Conservation (phyloP, 768 basidiomycete genomes). For the Kwoniella newhampshirensis region DNA sequence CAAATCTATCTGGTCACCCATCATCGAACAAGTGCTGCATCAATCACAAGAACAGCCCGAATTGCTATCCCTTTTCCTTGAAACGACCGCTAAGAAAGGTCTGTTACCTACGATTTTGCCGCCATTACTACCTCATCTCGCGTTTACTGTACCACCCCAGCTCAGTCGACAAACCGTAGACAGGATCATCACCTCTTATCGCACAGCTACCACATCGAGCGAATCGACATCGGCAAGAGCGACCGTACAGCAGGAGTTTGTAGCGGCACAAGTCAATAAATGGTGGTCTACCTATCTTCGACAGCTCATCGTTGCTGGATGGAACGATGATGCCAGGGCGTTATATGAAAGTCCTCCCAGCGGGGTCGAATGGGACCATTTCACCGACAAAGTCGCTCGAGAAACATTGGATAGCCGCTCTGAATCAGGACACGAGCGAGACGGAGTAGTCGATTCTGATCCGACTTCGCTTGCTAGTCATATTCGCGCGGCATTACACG, state of each 20-base stretch:
- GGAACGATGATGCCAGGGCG: slow-evolving; percentile 18
- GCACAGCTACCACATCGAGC: slow-evolving; percentile 19
- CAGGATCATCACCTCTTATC: slow-evolving; percentile 12
- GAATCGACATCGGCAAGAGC: slow-evolving; percentile 13
- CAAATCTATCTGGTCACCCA: slow-evolving; percentile 30
- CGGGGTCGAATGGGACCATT: slow-evolving; percentile 16
- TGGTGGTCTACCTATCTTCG: slow-evolving; percentile 30
- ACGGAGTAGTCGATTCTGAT: neutral
- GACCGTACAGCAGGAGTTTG: slow-evolving; percentile 14
- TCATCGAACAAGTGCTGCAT: slow-evolving; percentile 15
- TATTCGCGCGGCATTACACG: neutral
- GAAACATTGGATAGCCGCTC: too few species aligned
- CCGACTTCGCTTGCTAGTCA: neutral
- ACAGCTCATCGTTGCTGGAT: slow-evolving; percentile 27
- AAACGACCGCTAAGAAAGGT: slow-evolving; percentile 31
- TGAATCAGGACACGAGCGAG: too few species aligned
- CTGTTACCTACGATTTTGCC: slow-evolving; percentile 28
- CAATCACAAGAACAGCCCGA: slow-evolving; percentile 10
- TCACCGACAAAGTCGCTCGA: slow-evolving; percentile 13
- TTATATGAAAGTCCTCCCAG: slow-evolving; percentile 14
- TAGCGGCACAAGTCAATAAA: slow-evolving; percentile 10
- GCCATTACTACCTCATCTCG: slow-evolving; percentile 27
- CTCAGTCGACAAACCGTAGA: slow-evolving; percentile 15
- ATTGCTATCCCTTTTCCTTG: slow-evolving; percentile 23
- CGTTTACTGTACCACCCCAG: slow-evolving; percentile 9